Conservation (phyloP, 495 filamentous ascomycete species). For the Tirmania nivea region DNA sequence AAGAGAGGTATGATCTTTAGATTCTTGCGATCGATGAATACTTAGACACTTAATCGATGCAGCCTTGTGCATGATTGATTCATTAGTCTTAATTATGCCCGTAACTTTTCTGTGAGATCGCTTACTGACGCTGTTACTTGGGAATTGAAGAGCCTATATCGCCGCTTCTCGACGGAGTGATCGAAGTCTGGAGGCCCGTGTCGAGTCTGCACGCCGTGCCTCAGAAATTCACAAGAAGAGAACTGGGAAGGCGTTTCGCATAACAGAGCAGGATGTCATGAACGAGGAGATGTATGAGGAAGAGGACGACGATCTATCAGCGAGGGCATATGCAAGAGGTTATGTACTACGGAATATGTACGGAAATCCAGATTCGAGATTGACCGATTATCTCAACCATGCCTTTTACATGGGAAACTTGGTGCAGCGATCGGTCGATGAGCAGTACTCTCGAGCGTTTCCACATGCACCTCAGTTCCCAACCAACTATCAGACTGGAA, state of each 20-base stretch:
- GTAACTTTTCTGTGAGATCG: not conserved
- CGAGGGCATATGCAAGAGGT: not conserved
- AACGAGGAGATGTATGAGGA: slow-evolving; percentile 97
- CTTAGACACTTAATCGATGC: slow-evolving; percentile 1
- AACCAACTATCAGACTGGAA: not conserved
- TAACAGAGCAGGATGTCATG: slow-evolving; percentile 71
- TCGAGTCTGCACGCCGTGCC: slow-evolving; percentile 71
- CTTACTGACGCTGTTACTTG: slow-evolving; percentile 1
- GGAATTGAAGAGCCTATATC: slow-evolving; percentile 55
- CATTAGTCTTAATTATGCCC: too few relatives aligned
- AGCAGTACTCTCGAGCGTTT: not conserved
- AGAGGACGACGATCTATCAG: slow-evolving; percentile 41
- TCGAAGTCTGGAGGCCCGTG: slow-evolving; percentile 66
- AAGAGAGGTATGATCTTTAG: slow-evolving; percentile 42
- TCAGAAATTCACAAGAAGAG: slow-evolving; percentile 78
- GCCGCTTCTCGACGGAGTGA: slow-evolving; percentile 84
- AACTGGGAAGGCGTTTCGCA: slow-evolving; percentile 62
- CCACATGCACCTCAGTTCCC: not conserved
- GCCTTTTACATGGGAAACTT: not conserved
- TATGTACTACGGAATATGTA: not conserved
- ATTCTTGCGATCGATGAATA: not conserved
- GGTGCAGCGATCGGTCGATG: not conserved
- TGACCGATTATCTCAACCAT: not conserved
- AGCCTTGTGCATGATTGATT: not conserved
- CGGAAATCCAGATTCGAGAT: not conserved